A percentile compares a stretch with the other conserved stretches of the same genome.
These are phyloP conservation scores for Didymella glomerata DNA, from an alignment of 2,329 filamentous ascomycete genomes.

Conservation along the genomic window DNA sequence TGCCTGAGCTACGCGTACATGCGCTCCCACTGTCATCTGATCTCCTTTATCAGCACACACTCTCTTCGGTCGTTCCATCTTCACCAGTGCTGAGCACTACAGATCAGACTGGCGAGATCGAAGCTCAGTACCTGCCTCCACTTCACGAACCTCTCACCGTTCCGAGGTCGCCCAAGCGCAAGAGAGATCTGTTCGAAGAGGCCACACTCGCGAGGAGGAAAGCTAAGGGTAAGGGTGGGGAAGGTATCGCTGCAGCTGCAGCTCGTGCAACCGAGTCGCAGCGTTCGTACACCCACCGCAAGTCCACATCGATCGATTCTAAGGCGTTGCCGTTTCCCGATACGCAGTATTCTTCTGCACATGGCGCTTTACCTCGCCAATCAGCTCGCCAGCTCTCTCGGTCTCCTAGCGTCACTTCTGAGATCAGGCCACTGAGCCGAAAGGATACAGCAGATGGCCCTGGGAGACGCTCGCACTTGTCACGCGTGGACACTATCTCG, in stretches of 20 bases:
- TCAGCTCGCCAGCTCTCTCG: slow-evolving; percentile 38
- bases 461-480: slow-evolving; percentile 44
- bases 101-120: slow-evolving; percentile 20
- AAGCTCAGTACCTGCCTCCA: slow-evolving; percentile 47
- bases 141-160: slow-evolving; percentile 33
- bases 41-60: slow-evolving; percentile 36
- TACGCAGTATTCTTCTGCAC: slow-evolving; percentile 37
- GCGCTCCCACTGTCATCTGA: slow-evolving; percentile 57
- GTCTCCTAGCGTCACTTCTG: slow-evolving; percentile 47
- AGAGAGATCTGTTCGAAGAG: slow-evolving; percentile 58
- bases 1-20: slow-evolving; percentile 45
- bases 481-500: slow-evolving; percentile 46
- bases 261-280: slow-evolving; percentile 41
- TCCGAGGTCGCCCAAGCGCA: slow-evolving; percentile 52
- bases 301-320: slow-evolving; percentile 43
- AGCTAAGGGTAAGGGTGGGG: slow-evolving; percentile 54
- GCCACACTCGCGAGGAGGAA: slow-evolving; percentile 55
- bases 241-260: slow-evolving; percentile 55
- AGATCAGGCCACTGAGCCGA: slow-evolving; percentile 42
- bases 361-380: slow-evolving; percentile 33
- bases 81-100: slow-evolving; percentile 16
- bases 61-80: slow-evolving; percentile 15
- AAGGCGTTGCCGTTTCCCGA: slow-evolving; percentile 34
- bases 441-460: slow-evolving; percentile 40
- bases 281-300: slow-evolving; percentile 43